Evolutionary conservation across 345 rosid species (phyloP).

Genomic region (Citrus hindsii): DNA sequence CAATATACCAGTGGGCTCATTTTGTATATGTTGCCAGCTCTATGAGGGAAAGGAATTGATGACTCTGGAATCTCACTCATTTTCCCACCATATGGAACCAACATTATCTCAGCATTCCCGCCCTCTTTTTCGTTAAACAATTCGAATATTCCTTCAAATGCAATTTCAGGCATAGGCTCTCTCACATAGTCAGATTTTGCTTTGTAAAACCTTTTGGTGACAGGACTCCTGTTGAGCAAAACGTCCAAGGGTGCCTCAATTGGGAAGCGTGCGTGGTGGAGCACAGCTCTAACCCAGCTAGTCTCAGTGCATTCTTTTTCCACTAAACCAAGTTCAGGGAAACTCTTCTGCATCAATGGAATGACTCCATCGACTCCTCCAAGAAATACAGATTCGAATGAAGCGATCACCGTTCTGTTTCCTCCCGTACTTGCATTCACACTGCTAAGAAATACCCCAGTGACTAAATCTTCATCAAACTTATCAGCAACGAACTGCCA

Average conservation of each 20-base stretch:
- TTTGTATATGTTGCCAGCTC: conserved; percentile 34
- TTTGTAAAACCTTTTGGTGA: conserved; percentile 12
- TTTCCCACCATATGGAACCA: conserved; percentile 40
- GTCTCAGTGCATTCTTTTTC: conserved; percentile 25
- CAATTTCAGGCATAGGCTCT: conserved; percentile 26
- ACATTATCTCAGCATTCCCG: background rate
- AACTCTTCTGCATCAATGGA: conserved; percentile 8
- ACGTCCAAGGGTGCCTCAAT: conserved; percentile 11
- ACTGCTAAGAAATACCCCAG: conserved; percentile 19
- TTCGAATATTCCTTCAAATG: conserved; percentile 25
- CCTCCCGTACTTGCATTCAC: background rate
- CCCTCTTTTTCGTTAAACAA: conserved; percentile 8
- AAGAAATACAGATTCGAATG: conserved; percentile 13
- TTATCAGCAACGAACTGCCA: conserved; percentile 4
- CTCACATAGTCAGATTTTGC: conserved; percentile 37
- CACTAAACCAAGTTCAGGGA: conserved; percentile 31
- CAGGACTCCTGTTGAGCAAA: conserved; percentile 22
- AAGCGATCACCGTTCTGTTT: conserved; percentile 5
- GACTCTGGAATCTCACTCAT: conserved; percentile 37
- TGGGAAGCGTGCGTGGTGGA: conserved; percentile 10
- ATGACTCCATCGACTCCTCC: conserved; percentile 15
- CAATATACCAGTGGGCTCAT: conserved; percentile 19
- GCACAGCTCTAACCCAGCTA: conserved; percentile 27
- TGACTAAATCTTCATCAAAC: conserved; percentile 20
- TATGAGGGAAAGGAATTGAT: conserved; percentile 37